Conservation (phyloP, 2,329 filamentous ascomycete species). For the Fusarium zealandicum region DNA sequence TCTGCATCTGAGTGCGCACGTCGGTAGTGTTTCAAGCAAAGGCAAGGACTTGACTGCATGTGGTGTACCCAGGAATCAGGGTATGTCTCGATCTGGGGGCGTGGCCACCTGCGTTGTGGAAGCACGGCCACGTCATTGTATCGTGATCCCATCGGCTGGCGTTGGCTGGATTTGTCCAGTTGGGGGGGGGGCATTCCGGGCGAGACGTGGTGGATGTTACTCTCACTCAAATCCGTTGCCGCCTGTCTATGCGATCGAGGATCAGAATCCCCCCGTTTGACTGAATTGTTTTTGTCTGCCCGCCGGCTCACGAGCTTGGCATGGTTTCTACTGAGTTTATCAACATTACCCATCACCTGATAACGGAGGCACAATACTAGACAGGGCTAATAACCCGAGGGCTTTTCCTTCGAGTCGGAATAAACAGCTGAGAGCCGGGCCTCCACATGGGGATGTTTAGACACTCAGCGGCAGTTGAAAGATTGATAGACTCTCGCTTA, state of each 20-base stretch:
- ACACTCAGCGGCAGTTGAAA: slow-evolving; percentile 29
- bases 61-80: slow-evolving; percentile 31
- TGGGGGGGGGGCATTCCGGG: slow-evolving; percentile 27
- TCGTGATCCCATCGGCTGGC: slow-evolving; percentile 39
- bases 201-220: slow-evolving; percentile 10
- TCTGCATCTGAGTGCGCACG: slow-evolving; percentile 23
- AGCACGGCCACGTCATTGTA: slow-evolving; percentile 41
- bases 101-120: slow-evolving; percentile 13
- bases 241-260: slow-evolving; percentile 24
- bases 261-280: slow-evolving; percentile 12
- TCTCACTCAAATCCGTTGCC: slow-evolving; percentile 30
- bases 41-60: slow-evolving; percentile 20
- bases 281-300: not conserved
- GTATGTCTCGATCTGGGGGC: slow-evolving; percentile 32
- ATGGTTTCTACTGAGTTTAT: not conserved
- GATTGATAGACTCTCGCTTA: slow-evolving; percentile 5
- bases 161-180: slow-evolving; percentile 21
- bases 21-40: slow-evolving; percentile 27
- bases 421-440: slow-evolving; percentile 13
- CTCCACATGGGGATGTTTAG: slow-evolving; percentile 20
- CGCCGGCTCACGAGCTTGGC: not conserved
- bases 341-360: slow-evolving; percentile 25
- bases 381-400: slow-evolving; percentile 1
- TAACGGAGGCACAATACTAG: slow-evolving; percentile 20
- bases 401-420: slow-evolving; percentile 18